Conservation (phyloP, 106 monocot species). For the Xerophyta viscosa region DNA sequence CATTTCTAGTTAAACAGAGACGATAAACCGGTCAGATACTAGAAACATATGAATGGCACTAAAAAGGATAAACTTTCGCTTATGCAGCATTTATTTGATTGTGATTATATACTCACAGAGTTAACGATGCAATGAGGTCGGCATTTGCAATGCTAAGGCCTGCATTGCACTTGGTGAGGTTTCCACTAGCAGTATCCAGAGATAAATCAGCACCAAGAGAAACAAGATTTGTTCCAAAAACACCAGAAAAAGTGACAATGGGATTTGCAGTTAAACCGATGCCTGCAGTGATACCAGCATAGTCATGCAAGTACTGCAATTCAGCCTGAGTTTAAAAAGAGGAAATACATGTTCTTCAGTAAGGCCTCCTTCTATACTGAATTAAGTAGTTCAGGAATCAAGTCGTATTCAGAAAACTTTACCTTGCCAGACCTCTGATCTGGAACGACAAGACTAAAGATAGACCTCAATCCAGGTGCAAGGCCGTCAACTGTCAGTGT, state of each 20-base stretch:
- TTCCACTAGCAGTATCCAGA: conserved; percentile 71
- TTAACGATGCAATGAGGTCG: conserved; percentile 66
- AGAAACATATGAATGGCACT: neutral
- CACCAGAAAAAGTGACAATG: conserved; percentile 53
- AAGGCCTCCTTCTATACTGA: too few species aligned
- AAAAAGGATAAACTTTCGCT: neutral
- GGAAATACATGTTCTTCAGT: too few species aligned
- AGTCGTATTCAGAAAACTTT: too few species aligned
- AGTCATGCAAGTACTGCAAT: conserved; percentile 66
- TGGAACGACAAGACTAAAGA: conserved; percentile 67
- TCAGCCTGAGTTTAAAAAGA: conserved; percentile 35
- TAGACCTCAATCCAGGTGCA: conserved; percentile 54
- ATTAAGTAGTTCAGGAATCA: too few species aligned
- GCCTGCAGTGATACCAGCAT: conserved; percentile 49
- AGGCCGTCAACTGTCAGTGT: conserved; percentile 53
- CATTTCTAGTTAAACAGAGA: conserved; percentile 40
- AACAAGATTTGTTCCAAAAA: conserved; percentile 36
- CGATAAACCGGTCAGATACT: neutral
- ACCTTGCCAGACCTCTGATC: conserved; percentile 93
- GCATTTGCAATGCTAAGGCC: conserved; percentile 52
- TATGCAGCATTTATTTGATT: neutral
- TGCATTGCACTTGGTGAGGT: conserved; percentile 84
- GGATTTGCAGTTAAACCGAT: conserved; percentile 57
- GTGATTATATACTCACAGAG: conserved; percentile 57
- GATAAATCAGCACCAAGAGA: conserved; percentile 68